Conservation (phyloP, 1,284 basidiomycete genomes). For the Boletus mariae region DNA sequence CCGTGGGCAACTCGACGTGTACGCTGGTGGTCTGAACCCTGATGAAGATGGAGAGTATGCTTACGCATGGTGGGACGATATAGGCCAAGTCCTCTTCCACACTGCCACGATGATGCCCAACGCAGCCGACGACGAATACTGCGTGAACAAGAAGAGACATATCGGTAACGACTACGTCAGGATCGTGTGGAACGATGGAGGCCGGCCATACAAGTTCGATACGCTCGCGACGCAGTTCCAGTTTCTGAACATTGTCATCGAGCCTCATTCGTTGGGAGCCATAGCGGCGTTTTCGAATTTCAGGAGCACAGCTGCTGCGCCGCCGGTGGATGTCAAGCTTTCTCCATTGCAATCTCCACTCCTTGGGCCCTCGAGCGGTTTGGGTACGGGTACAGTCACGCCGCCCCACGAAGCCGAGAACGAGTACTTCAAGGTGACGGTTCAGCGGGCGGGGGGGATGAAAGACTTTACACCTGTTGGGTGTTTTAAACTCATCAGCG, state of each 20-base stretch:
- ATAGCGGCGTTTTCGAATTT: conserved; percentile 75
- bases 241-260: conserved; percentile 96
- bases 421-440: conserved; percentile 89
- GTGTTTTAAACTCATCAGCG: conserved; percentile 89
- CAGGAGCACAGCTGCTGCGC: conserved; percentile 10
- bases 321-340: conserved; percentile 13
- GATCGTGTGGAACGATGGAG: conserved; percentile 97
- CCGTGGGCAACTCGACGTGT: conserved; percentile 92
- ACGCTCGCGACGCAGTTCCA: conserved; percentile 93
- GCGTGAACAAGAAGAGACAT: conserved; percentile 84
- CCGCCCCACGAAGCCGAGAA: conserved; percentile 58
- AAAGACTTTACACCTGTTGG: conserved; percentile 89
- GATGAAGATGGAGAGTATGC: conserved; percentile 91
- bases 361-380: conserved; percentile 9
- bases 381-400: conserved; percentile 5
- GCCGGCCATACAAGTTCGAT: conserved; percentile 83
- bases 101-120: conserved; percentile 97
- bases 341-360: conserved; percentile 24
- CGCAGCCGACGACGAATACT: conserved; percentile 60
- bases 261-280: conserved; percentile 85
- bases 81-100: conserved; percentile 93
- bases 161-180: conserved; percentile 95
- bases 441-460: conserved; percentile 85
- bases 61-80: conserved; percentile 99
- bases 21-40: conserved; percentile 88